Percentiles rank a stretch among this genome's conserved stretches.
phyloP scores from a whole-genome alignment of 1,284 basidiomycete species.

The Irpex sp. region DNA sequence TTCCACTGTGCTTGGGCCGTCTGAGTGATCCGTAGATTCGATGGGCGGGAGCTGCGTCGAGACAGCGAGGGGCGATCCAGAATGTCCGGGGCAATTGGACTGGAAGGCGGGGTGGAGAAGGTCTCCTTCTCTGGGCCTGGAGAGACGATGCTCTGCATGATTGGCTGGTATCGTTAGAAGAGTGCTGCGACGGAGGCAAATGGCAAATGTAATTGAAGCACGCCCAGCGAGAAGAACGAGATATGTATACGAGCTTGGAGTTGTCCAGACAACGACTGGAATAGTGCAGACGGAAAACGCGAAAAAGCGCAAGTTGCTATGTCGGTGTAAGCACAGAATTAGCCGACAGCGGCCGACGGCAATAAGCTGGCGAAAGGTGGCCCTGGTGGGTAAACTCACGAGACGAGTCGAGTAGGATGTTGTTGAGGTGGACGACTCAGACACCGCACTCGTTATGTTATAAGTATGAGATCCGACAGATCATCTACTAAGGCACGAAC shows the following conservation, averaged over 20 bases:
- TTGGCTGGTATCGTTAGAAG: not conserved
- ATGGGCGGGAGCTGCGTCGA: conserved; percentile 27
- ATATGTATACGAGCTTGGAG: conserved; percentile 8
- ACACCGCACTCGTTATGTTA: not conserved
- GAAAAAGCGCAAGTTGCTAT: not conserved
- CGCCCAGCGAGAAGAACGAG: not conserved
- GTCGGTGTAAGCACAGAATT: not conserved
- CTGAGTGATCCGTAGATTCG: conserved; percentile 25
- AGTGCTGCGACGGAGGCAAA: conserved; percentile 4
- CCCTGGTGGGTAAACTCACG: not conserved
- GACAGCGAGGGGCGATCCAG: conserved; percentile 27
- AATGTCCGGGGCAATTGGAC: conserved; percentile 36
- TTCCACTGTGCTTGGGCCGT: conserved; percentile 21
- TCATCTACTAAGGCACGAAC: not conserved
- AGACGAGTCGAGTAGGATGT: not conserved
- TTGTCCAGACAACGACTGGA: conserved; percentile 14
- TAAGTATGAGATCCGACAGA: not conserved
- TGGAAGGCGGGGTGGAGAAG: conserved; percentile 62
- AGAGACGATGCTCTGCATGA: conserved; percentile 24
- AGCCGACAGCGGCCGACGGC: not conserved
- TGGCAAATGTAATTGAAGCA: not conserved
- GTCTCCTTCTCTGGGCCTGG: conserved; percentile 42
- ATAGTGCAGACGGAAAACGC: not conserved
- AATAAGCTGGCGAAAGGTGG: not conserved
- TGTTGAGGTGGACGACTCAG: not conserved